Evolutionary conservation across 2,329 filamentous ascomycete genomes (phyloP), one percentile per base, ranked within the genome.

Genomic region (Aspergillus novofumigatus): DNA sequence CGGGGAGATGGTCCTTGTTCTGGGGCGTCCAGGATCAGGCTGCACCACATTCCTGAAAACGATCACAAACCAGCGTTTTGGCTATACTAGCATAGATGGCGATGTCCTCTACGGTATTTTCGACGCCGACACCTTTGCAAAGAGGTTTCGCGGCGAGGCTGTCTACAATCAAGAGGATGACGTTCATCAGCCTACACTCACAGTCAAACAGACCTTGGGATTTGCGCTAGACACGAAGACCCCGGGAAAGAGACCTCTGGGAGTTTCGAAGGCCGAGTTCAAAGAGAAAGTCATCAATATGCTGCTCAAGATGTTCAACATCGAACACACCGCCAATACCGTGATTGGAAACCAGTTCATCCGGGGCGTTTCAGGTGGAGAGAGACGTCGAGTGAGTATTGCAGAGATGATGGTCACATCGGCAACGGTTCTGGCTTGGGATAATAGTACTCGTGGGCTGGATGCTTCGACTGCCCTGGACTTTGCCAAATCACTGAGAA

Each of bases 271-370:
- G 70, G 72, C 75, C 5, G 86, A 89, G 17, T 93, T 93, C 78
- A 92, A 92, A 77, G 81, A 89, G 51, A 85, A 86, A 64, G 86
- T 95, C 56, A 78, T 92, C 59, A 81, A 85, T 20, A 84, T 88
- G 67, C 80, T 96, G 58, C 79, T 96, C 52, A 91, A 90, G 68
- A 94, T 95, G 89, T 95, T 96, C 80, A 94, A 93, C 69, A 96
- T 96, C 54, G 89, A 92, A 72, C 91, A 96, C 72, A 95, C 91
- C 0, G 83, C 85, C 52, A 84, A 92, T 69, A 97, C 92, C 0
- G 85, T 93, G 29, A 91, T 96, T 26, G 92, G 92, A 7, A 89
- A 94, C 61, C 83, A 85, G 0, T 91, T 93, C 61, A 83, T 94
- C 21, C 86, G 90, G 52, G 92, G 91, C 71, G 82, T 95, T 0